phyloP scores from a whole-genome alignment of 2,329 filamentous ascomycete genomes.

The Verticillium zaregamsianum region DNA sequence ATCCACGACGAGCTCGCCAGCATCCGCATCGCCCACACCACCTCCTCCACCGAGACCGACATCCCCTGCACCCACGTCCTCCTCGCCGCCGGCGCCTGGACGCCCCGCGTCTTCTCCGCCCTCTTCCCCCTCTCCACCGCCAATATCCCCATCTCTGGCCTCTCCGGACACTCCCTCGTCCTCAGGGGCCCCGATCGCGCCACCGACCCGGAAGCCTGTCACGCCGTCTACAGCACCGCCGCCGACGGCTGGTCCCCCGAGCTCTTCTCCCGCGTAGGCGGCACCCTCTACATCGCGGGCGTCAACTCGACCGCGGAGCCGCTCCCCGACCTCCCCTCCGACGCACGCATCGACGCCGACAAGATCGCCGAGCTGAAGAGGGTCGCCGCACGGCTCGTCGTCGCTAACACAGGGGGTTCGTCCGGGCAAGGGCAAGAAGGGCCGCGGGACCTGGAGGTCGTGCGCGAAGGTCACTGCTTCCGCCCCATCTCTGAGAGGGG shows the following conservation, averaged over 20 bases:
- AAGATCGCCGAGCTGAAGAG: slow-evolving; percentile 44
- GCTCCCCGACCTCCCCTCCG: slow-evolving; percentile 53
- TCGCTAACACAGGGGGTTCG: slow-evolving; percentile 12
- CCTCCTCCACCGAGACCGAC: slow-evolving; percentile 39
- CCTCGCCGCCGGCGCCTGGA: slow-evolving; percentile 69
- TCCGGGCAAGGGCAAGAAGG: slow-evolving; percentile 25
- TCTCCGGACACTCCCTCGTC: slow-evolving; percentile 71
- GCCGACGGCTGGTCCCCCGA: slow-evolving; percentile 61
- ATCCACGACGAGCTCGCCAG: slow-evolving; percentile 43
- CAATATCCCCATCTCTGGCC: slow-evolving; percentile 52
- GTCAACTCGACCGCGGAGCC: slow-evolving; percentile 59
- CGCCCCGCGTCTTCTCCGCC: slow-evolving; percentile 55
- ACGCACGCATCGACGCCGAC: slow-evolving; percentile 35
- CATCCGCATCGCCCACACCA: slow-evolving; percentile 43
- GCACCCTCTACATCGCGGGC: slow-evolving; percentile 70
- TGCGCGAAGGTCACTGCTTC: slow-evolving; percentile 68
- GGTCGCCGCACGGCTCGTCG: slow-evolving; percentile 44
- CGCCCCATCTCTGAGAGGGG: slow-evolving; percentile 64
- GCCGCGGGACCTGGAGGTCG: slow-evolving; percentile 51
- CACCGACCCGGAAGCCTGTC: slow-evolving; percentile 46
- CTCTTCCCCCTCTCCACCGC: slow-evolving; percentile 57
- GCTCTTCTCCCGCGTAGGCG: slow-evolving; percentile 62
- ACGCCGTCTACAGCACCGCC: slow-evolving; percentile 65
- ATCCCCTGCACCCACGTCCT: slow-evolving; percentile 63
- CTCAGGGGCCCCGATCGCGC: slow-evolving; percentile 50